Evolutionary conservation across 169 alveolate genomes (phyloP).

Genomic region (Eimeria maxima): DNA sequence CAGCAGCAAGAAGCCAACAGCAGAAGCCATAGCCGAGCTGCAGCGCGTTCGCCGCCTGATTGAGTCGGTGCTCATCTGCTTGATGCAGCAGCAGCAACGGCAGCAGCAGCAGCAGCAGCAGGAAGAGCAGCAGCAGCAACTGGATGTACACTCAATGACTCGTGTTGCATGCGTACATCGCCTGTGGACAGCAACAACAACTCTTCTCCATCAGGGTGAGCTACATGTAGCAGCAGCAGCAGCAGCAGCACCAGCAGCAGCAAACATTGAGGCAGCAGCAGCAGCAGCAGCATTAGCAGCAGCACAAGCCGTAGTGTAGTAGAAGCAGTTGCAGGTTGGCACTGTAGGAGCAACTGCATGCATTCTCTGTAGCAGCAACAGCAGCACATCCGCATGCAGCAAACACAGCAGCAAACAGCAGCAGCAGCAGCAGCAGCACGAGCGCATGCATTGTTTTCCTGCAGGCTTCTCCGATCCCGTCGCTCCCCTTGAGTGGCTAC

Average conservation of each 20-base stretch:
- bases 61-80: conserved; percentile 50
- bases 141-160: conserved; percentile 65
- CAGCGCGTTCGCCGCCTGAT: conserved; percentile 63
- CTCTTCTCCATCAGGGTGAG: conserved; percentile 47
- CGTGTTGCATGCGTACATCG: conserved; percentile 67
- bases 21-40: conserved; percentile 44
- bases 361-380: background rate
- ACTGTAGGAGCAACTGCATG: background rate
- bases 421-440: conserved; percentile 53
- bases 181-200: conserved; percentile 65
- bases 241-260: conserved; percentile 6
- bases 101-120: conserved; percentile 33
- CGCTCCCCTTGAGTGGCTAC: conserved; percentile 56
- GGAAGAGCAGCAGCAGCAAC: conserved; percentile 16
- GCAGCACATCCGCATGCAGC: background rate
- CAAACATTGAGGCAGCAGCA: background rate
- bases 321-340: background rate
- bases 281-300: conserved; percentile 14
- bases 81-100: conserved; percentile 68
- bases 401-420: conserved; percentile 23
- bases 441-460: background rate
- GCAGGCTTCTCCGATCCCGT: conserved; percentile 40
- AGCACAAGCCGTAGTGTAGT: background rate
- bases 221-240: conserved; percentile 20
- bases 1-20: background rate